Conservation (phyloP, 164 flowering plant species). For the Chimonanthus salicifolius region DNA sequence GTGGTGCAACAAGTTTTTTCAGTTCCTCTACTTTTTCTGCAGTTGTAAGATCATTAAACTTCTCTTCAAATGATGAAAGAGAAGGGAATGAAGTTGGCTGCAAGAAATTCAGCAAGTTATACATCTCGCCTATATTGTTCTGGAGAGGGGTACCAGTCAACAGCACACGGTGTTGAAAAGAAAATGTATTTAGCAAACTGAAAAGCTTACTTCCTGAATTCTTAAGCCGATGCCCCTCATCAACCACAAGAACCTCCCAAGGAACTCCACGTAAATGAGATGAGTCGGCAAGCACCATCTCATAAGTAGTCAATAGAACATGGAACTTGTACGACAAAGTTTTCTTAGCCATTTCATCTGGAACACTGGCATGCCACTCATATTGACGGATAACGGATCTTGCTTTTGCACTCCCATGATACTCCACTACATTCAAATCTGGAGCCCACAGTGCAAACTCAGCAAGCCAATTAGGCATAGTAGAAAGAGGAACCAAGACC, state of each 20-base stretch:
- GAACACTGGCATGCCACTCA: conserved; percentile 85
- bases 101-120: conserved; percentile 90
- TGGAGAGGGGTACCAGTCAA: conserved; percentile 99
- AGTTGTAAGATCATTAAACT: conserved; percentile 85
- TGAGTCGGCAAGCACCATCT: conserved; percentile 93
- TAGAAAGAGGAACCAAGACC: conserved; percentile 95
- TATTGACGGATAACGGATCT: conserved; percentile 81
- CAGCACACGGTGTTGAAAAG: conserved; percentile 92
- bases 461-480: conserved; percentile 99
- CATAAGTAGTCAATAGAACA: conserved; percentile 94
- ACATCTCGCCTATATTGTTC: conserved; percentile 96
- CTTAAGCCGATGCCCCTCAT: conserved; percentile 98
- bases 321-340: conserved; percentile 59
- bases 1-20: conserved; percentile 98
- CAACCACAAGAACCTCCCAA: conserved; percentile 99
- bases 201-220: conserved; percentile 94
- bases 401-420: conserved; percentile 96
- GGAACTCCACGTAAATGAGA: conserved; percentile 83
- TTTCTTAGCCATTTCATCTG: conserved; percentile 30
- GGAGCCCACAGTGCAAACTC: conserved; percentile 96
- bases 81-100: conserved; percentile 97
- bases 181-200: conserved; percentile 77
- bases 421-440: conserved; percentile 87
- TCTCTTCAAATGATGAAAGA: conserved; percentile 81
- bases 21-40: conserved; percentile 95